These are phyloP conservation scores for Drosera spatulata DNA, from an alignment of 179 eudicot species.

Conservation along the genomic window DNA sequence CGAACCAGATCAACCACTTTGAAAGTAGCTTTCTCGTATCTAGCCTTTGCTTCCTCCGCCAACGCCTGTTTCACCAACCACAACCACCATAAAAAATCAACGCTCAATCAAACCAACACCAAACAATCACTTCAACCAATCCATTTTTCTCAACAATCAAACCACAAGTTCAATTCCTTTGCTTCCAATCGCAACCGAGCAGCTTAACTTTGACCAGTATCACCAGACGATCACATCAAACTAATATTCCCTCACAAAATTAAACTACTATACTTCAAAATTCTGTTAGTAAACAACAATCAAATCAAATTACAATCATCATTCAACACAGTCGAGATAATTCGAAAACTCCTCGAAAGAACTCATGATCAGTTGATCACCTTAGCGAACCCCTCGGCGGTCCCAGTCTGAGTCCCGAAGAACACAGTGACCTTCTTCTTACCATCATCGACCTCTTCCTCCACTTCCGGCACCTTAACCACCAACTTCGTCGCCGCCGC, in stretches of 20 bases:
- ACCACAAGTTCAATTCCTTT: not conserved
- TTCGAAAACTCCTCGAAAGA: no score
- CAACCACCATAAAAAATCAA: not conserved
- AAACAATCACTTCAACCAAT: not conserved
- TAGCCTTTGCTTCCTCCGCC: slow-evolving; percentile 83
- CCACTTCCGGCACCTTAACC: slow-evolving; percentile 27
- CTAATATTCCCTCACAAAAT: no score
- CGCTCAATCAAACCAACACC: not conserved
- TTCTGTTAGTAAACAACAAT: no score
- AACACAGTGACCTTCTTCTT: slow-evolving; percentile 61
- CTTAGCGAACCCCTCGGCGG: slow-evolving; percentile 98
- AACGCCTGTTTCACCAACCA: slow-evolving; percentile 50
- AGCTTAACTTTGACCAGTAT: no score
- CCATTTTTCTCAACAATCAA: not conserved
- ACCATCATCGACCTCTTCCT: slow-evolving; percentile 58
- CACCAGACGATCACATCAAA: no score
- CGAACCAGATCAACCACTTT: slow-evolving; percentile 86
- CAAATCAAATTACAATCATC: no score
- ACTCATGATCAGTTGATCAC: slow-evolving; percentile 12
- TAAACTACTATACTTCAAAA: no score
- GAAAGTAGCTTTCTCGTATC: slow-evolving; percentile 77
- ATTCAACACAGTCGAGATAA: no score
- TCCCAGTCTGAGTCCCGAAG: slow-evolving; percentile 94
- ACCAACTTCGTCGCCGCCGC: slow-evolving; percentile 24
- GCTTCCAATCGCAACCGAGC: no score